Percentiles rank a stretch among this genome's conserved stretches.
Evolutionary conservation across 73 alveolate genomes (phyloP).

Genomic region (Blepharisma japonicum): DNA sequence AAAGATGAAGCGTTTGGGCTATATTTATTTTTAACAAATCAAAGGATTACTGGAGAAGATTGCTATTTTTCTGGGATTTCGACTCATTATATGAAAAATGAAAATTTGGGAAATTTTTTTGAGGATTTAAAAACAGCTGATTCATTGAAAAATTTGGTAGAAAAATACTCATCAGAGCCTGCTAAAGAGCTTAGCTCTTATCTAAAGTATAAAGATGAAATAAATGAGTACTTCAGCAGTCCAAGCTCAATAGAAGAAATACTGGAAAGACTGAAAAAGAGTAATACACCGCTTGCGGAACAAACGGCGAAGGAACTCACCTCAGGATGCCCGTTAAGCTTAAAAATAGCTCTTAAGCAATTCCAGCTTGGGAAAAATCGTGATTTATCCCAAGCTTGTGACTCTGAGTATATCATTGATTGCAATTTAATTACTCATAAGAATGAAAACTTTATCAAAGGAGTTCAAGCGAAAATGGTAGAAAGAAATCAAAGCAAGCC

Average conservation of each 20-base stretch:
- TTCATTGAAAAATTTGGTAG: neutral
- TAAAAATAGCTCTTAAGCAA: constrained; percentile 71
- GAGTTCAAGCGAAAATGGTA: neutral
- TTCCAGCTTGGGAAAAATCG: constrained; percentile 62
- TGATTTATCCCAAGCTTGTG: neutral
- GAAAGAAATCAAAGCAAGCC: neutral
- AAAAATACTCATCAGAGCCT: neutral
- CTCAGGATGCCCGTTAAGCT: constrained; percentile 29
- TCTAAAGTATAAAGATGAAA: constrained; percentile 10
- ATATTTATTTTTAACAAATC: constrained; percentile 81
- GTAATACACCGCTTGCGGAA: constrained; percentile 22
- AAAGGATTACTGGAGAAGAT: constrained; percentile 79
- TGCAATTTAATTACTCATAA: neutral
- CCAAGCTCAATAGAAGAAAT: constrained; percentile 36
- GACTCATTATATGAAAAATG: neutral
- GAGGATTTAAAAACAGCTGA: constrained; percentile 37
- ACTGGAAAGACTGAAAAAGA: constrained; percentile 22
- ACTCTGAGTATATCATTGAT: neutral
- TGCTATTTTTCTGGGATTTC: constrained; percentile 52
- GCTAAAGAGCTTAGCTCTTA: neutral
- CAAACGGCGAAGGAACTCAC: neutral
- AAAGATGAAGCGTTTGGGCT: constrained; percentile 71
- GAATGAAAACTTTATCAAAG: neutral
- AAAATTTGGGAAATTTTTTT: constrained; percentile 34
- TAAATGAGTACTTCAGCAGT: constrained; percentile 36